Percentiles rank a stretch among this genome's conserved stretches.
These are phyloP conservation scores for Crithidia brevicula DNA, from an alignment of 208 protist species.

Conservation along the genomic window DNA sequence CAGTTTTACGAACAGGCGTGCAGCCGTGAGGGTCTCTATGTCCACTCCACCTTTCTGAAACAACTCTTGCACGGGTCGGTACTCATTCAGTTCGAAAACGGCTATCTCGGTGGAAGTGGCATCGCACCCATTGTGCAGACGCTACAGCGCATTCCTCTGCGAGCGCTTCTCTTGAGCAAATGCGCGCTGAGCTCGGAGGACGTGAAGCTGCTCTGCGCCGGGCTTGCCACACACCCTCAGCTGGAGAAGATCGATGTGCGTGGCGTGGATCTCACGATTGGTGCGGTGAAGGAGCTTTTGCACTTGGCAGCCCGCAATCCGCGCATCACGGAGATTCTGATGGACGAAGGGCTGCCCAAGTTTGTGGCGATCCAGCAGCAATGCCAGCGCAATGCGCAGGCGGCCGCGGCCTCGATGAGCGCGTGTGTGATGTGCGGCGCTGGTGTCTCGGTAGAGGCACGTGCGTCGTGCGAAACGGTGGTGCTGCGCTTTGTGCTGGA, in stretches of 20 bases:
- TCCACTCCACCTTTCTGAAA: conserved; percentile 64
- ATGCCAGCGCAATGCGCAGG: conserved; percentile 59
- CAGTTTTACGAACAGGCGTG: conserved; percentile 71
- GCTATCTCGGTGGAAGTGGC: conserved; percentile 80
- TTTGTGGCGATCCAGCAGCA: conserved; percentile 68
- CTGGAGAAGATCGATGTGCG: conserved; percentile 79
- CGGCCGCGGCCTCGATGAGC: conserved; percentile 27
- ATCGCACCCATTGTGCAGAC: conserved; percentile 75
- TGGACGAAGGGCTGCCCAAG: conserved; percentile 74
- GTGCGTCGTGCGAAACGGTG: conserved; percentile 23
- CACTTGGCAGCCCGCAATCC: conserved; percentile 58
- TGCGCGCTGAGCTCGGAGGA: conserved; percentile 62
- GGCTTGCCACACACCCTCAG: conserved; percentile 59
- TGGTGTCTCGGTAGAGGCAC: conserved; percentile 9
- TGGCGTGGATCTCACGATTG: conserved; percentile 55
- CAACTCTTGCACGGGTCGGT: conserved; percentile 49
- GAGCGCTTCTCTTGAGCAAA: conserved; percentile 49
- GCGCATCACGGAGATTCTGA: conserved; percentile 55
- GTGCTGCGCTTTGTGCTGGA: conserved; percentile 27
- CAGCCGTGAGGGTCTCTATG: conserved; percentile 22
- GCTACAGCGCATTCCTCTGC: conserved; percentile 52
- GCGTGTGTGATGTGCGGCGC: conserved; percentile 61
- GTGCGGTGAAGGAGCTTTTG: conserved; percentile 59
- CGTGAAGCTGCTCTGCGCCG: conserved; percentile 49
- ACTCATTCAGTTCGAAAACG: conserved; percentile 77